Conservation (phyloP, 257 asterid genomes). For the Nicotiana tabacum region DNA sequence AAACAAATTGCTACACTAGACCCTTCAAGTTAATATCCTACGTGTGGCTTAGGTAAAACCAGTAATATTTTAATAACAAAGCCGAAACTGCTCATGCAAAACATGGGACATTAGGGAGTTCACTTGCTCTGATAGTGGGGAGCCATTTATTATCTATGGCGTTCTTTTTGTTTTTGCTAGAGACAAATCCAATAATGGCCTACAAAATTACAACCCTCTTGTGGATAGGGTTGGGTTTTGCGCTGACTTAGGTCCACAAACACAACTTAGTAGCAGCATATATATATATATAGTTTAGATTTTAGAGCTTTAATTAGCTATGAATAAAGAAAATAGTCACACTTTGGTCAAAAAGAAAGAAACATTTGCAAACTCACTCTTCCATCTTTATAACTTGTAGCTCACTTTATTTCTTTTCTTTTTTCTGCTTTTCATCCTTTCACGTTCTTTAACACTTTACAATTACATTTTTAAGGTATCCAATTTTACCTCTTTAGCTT, state of each 20-base stretch:
- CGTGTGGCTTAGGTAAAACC: not conserved
- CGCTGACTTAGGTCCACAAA: not conserved
- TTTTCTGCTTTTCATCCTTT: not conserved
- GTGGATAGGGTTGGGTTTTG: not conserved
- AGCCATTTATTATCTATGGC: constrained; percentile 7
- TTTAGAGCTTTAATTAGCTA: not conserved
- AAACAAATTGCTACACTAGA: not conserved
- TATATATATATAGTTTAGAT: not conserved
- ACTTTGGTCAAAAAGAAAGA: constrained; percentile 4
- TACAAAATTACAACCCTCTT: not conserved
- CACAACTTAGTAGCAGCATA: too few species aligned
- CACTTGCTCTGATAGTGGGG: not conserved
- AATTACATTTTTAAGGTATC: not conserved
- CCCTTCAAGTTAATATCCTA: not conserved
- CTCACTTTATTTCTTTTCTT: constrained; percentile 17
- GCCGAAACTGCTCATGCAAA: not conserved
- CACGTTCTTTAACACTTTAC: constrained; percentile 15
- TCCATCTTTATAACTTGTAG: not conserved
- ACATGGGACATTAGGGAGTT: not conserved
- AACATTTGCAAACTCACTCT: constrained; percentile 1
- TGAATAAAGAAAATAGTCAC: not conserved
- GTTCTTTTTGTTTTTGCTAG: constrained; percentile 23
- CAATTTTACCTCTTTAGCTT: not conserved
- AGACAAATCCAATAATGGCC: not conserved
- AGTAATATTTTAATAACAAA: not conserved